Evolutionary conservation across 1,284 basidiomycete species (phyloP).

Genomic region (Prillingera fragicola): DNA sequence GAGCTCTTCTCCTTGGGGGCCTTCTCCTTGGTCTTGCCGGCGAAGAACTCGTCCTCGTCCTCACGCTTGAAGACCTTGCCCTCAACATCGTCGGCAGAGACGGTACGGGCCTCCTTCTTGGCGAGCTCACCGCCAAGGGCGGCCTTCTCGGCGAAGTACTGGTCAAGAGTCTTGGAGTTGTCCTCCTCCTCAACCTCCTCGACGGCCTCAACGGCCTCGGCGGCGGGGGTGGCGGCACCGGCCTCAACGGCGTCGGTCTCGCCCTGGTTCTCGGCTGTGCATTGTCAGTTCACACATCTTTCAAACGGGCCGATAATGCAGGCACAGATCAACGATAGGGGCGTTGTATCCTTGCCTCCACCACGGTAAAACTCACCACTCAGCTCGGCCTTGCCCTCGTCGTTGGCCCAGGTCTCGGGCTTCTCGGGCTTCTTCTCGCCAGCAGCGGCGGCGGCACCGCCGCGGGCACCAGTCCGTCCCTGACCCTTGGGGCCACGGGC

Average conservation of each 20-base stretch:
- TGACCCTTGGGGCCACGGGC: slow-evolving; percentile 36
- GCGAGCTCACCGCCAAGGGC: slow-evolving; percentile 25
- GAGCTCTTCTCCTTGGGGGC: slow-evolving; percentile 29
- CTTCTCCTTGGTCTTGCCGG: slow-evolving; percentile 35
- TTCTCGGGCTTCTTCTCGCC: slow-evolving; percentile 72
- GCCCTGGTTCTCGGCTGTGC: slow-evolving; percentile 50
- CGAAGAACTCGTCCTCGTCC: slow-evolving; percentile 46
- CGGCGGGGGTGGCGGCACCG: slow-evolving; percentile 40
- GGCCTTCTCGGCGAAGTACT: slow-evolving; percentile 48
- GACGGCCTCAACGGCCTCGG: slow-evolving; percentile 22
- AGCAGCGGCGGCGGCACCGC: slow-evolving; percentile 50
- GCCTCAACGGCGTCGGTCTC: slow-evolving; percentile 38
- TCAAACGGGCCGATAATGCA: no score
- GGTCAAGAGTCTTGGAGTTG: slow-evolving; percentile 60
- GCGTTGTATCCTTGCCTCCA: no score
- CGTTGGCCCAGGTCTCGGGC: slow-evolving; percentile 78
- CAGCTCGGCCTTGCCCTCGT: slow-evolving; percentile 71
- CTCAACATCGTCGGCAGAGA: slow-evolving; percentile 30
- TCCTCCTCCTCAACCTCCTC: slow-evolving; percentile 76
- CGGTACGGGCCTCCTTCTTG: slow-evolving; percentile 32
- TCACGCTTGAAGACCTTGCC: slow-evolving; percentile 42
- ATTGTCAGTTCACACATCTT: no score
- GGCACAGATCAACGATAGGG: no score
- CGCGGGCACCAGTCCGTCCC: slow-evolving; percentile 28
- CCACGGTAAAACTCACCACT: slow-evolving; percentile 53